Base-by-base conservation (phyloP, 2,329 filamentous ascomycete species). In the Camptophora hylomeconis region DNA sequence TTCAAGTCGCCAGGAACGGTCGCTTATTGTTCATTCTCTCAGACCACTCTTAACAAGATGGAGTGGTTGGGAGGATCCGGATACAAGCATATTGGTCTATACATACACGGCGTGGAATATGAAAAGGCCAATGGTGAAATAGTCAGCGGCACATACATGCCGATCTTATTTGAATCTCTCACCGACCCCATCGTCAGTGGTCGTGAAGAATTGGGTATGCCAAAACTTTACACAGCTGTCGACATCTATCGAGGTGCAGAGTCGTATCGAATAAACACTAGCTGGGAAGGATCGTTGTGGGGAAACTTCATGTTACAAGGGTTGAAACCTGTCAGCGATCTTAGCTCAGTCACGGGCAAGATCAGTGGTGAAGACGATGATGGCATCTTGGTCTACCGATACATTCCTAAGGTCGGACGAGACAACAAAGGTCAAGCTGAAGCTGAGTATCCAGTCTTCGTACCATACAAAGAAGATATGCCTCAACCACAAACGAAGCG, bases 81-180 rank as follows among this genome's bases (percentile, higher is more conserved):
- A 1, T 77, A 77, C 45, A 61, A 53, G 11, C 61, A 65, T 39
- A 52, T 72, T 9, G 72, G 69, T 0, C 56, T 78, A 0, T 75
- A 72, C 42, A 62, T 78, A 10, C 72, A 77, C 36, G 72, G 68
- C 0, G 65, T 76, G 2, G 50, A 71, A 36, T 74, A 73, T 38
- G 57, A 50, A 1, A 65, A 62, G 38, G 51, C 57, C 2, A 46
- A 66, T 30, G 67, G 69, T 1, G 50, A 52, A 0, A 49, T 56
- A 0, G 42, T 70, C 1, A 49, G 49, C 8, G 72, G 69, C 2
- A 65, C 65, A 0, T 75, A 67, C 38, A 45, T 75, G 20, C 62
- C 68, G 0, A 52, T 75, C 0, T 49, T 75, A 0, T 69, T 77
- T 37, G 72, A 77, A 44, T 63, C 54, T 28, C 45, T 69, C 2